These are phyloP conservation scores for Linnemannia zychae DNA, from an alignment of 192 early-diverging fungal genomes.

Conservation along the genomic window DNA sequence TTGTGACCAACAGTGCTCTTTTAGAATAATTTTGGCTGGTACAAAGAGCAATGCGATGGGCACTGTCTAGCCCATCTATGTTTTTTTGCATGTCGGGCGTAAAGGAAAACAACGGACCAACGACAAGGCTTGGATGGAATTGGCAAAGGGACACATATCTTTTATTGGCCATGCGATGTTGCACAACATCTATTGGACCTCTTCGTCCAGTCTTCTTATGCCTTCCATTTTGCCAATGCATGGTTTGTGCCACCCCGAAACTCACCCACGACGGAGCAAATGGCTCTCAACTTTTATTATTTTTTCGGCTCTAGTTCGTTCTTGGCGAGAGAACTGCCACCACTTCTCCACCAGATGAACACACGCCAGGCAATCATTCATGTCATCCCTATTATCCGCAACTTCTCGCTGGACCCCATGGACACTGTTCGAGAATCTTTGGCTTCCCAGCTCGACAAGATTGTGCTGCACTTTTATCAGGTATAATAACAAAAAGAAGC, in stretches of 20 bases:
- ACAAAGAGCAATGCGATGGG: neutral
- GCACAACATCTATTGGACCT: neutral
- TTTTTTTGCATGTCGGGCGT: neutral
- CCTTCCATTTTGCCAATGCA: constrained; percentile 3
- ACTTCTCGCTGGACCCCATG: constrained; percentile 36
- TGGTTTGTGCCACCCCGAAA: constrained; percentile 5
- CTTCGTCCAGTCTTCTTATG: neutral
- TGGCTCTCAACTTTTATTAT: constrained; percentile 36
- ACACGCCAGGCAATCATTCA: constrained; percentile 28
- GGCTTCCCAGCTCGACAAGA: constrained; percentile 50
- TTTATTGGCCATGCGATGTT: neutral
- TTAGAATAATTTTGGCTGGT: neutral
- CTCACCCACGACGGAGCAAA: constrained; percentile 10
- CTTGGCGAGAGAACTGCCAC: constrained; percentile 36
- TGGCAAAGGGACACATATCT: neutral
- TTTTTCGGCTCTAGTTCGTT: constrained; percentile 14
- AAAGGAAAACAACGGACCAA: neutral
- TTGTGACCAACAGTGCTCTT: neutral
- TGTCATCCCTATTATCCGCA: constrained; percentile 35
- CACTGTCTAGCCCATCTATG: neutral
- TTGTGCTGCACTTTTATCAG: constrained; percentile 36
- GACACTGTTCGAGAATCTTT: constrained; percentile 43
- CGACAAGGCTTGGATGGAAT: neutral
- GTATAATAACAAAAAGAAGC: constrained; percentile 3
- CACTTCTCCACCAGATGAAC: constrained; percentile 30